Evolutionary conservation across 306 rosid genomes (phyloP).

Genomic region (Citrullus amarus): DNA sequence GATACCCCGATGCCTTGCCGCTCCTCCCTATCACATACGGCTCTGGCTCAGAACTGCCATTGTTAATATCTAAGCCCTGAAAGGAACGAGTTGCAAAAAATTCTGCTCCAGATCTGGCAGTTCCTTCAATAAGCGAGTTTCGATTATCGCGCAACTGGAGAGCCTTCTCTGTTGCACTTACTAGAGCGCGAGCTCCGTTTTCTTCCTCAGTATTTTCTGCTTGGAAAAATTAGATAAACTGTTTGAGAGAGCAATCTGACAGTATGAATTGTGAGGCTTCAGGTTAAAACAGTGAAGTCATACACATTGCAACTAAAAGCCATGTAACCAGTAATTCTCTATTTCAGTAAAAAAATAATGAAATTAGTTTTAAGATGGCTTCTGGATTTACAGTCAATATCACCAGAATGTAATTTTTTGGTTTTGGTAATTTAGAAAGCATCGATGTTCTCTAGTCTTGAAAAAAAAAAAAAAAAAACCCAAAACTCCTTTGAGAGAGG

Average conservation of each 20-base stretch:
- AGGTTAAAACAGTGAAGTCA: neutral
- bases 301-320: neutral
- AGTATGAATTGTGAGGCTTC: neutral
- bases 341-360: neutral
- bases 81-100: slow-evolving; percentile 57
- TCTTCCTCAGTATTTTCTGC: slow-evolving; percentile 45
- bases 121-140: slow-evolving; percentile 35
- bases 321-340: neutral
- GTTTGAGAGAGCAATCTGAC: neutral
- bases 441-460: neutral
- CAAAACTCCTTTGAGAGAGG: neutral
- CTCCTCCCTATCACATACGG: slow-evolving; percentile 48
- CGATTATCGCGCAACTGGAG: slow-evolving; percentile 48
- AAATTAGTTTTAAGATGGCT: neutral
- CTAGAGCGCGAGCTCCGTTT: slow-evolving; percentile 43
- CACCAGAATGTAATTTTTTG: neutral
- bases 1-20: slow-evolving; percentile 64
- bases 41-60: slow-evolving; percentile 34
- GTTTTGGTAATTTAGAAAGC: too few species aligned
- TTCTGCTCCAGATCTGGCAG: slow-evolving; percentile 65
- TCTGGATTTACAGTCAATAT: neutral
- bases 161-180: slow-evolving; percentile 54
- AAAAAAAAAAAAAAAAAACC: neutral
- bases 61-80: slow-evolving; percentile 56
- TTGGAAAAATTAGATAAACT: neutral